Evolutionary conservation across 148 eudicot species (phyloP), one percentile per base, ranked within the genome.

Genomic region (Camellia japonica): DNA sequence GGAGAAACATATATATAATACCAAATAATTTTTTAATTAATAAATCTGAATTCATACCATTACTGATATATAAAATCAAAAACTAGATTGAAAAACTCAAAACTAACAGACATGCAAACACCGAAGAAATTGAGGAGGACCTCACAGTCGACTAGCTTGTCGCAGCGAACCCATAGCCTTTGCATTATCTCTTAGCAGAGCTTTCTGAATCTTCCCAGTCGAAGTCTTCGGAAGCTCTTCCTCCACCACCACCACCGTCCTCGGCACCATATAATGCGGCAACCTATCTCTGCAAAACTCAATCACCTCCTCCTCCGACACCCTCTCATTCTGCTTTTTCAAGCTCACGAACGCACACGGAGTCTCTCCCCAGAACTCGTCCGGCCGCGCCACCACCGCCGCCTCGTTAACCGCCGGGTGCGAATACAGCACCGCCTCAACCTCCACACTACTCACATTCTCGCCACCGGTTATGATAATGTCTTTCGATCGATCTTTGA

Each of bases 181-280:
- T 2, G 92, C 92, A 20, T 80, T 69, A 2, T 89, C 87, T 44
- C 92, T 80, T 3, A 89, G 83, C 62, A 60, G 47, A 80, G 81
- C 80, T 71, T 89, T 89, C 83, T 89, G 88, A 20, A 89, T 85
- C 84, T 89, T 89, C 10, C 92, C 92, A 0, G 92, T 89, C 0
- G 92, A 86, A 61, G 92, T 89, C 79, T 89, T 89, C 0, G 92
- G 92, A 69, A 89, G 80, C 46, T 89, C 92, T 7, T 87, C 81
- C 79, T 68, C 82, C 43, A 89, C 78, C 13, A 89, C 78, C 13
- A 89, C 88, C 12, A 89, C 87, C 20, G 88, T 89, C 74, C 78
- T 89, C 5, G 91, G 91, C 71, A 82, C 91, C 91, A 89, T 89
- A 60, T 85, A 89, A 73, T 80, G 91, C 7, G 92, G 85, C 83